Percentiles rank a stretch among this genome's conserved stretches.
Evolutionary conservation across 495 filamentous ascomycete species (phyloP).

Genomic region (Penicillium fimorum): DNA sequence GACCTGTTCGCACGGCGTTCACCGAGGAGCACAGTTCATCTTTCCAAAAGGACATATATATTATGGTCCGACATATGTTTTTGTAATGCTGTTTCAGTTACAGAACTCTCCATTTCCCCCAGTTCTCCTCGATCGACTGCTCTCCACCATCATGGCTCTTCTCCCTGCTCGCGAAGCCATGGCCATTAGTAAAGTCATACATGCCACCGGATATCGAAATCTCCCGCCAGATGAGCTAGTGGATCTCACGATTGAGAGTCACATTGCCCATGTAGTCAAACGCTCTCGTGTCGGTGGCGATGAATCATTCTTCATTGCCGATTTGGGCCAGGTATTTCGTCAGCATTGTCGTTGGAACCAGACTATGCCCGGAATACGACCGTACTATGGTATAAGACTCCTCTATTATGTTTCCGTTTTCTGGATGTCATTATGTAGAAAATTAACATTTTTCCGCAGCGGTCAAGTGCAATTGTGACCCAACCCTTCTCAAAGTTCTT

Average conservation of each 20-base stretch:
- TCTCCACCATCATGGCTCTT: constrained; percentile 11
- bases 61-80: background rate
- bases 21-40: background rate
- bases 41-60: background rate
- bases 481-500: constrained; percentile 25
- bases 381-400: constrained; percentile 23
- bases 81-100: constrained; percentile 11
- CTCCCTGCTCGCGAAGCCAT: background rate
- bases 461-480: constrained; percentile 40
- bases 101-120: constrained; percentile 4
- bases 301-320: constrained; percentile 30
- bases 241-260: constrained; percentile 20
- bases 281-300: constrained; percentile 13
- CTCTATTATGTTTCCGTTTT: background rate
- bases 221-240: constrained; percentile 7
- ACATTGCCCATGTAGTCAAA: constrained; percentile 10
- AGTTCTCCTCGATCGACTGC: constrained; percentile 5
- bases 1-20: background rate
- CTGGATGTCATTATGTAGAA: background rate
- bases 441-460: constrained; percentile 16
- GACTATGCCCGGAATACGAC: constrained; percentile 19
- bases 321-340: constrained; percentile 21
- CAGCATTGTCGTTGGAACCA: constrained; percentile 14
- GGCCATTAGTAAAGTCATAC: background rate
- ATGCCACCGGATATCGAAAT: constrained; percentile 4